Evolutionary conservation across 1,139 yeast genomes (phyloP), one percentile per base, ranked within the genome.

Genomic region (Protomyces lactucae-debilis): DNA sequence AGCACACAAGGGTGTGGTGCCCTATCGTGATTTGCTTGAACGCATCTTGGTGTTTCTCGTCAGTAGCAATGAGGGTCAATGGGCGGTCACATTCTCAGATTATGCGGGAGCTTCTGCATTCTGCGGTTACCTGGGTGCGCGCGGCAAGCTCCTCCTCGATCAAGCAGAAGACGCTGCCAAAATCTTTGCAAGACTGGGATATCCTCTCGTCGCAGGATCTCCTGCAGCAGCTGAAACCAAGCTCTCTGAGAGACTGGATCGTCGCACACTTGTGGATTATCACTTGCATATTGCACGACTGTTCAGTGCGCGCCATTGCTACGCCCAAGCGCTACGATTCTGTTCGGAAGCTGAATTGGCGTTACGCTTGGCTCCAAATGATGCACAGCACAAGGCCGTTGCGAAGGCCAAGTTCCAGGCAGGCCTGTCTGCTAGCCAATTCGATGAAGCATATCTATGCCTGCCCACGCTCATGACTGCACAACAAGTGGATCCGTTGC

Each of bases 401-500:
- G 43, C 23, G 40, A 53, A 54, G 9, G 35, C 37, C 10, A 53
- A 21, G 8, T 55, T 60, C 32, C 28, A 28, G 10, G 64, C 64
- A n/a, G 59, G 59, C 9, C 36, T 60, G 14, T 25, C 35, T 16
- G 64, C 59, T 8, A n/a, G 18, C 8, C 46, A 45, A 35, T 54
- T 57, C 43, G 46, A 45, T 12, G 64, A 46, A 35, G 64, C 64
- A n/a, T 60, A 60, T 39, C 14, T 36, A n/a, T 35, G 45, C 9
- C 28, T 59, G 16, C 25, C 57, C 6, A 18, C 23, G 12, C 43
- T 37, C 14, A 3, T 16, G 10, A 36, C 25, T n/a, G 35, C 52
- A 18, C 46, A 59, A 4, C 36, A 65, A 46, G 35, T 25, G 6
- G 67, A 65, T 21, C 46, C 67, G 5, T n/a, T 60, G 10, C 54